Conservation (phyloP, 2,329 filamentous ascomycete species). For the Hymenoscyphus albidus region DNA sequence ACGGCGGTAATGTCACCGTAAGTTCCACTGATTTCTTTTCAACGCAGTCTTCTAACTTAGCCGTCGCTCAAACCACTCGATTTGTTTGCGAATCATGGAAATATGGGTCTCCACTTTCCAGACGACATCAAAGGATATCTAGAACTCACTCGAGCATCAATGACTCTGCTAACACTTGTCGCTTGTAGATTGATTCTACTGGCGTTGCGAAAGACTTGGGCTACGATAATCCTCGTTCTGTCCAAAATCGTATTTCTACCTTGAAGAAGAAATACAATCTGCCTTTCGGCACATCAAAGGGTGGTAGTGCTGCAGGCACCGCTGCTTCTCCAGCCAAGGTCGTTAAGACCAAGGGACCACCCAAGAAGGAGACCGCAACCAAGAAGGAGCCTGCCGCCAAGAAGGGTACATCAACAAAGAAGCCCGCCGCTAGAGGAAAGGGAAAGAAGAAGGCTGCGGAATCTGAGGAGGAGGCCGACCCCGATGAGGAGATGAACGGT, state of each 20-base stretch:
- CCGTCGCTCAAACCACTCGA: not conserved
- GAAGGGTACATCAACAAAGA: not conserved
- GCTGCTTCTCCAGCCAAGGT: not conserved
- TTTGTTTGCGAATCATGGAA: not conserved
- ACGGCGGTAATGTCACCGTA: slow-evolving; percentile 26
- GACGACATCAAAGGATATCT: not conserved
- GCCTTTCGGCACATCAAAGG: slow-evolving; percentile 12
- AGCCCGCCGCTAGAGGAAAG: slow-evolving; percentile 13
- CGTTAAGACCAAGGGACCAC: not conserved
- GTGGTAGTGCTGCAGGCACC: not conserved
- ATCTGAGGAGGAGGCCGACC: not conserved
- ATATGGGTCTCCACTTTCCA: not conserved
- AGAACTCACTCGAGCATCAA: not conserved
- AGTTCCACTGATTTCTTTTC: slow-evolving; percentile 9
- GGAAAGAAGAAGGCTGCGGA: not conserved
- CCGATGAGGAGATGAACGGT: not conserved
- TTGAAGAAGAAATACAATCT: slow-evolving; percentile 32
- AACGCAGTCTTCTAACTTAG: not conserved
- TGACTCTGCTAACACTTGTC: not conserved
- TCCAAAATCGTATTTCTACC: slow-evolving; percentile 22
- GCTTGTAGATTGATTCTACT: slow-evolving; percentile 22
- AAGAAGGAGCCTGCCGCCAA: slow-evolving; percentile 15
- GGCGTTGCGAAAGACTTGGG: slow-evolving; percentile 22
- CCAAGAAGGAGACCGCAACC: not conserved
- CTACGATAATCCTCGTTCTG: slow-evolving; percentile 25